Percentiles rank a stretch among this genome's conserved stretches.
Conservation (phyloP, 140 eudicot species). For the Oenanthe javanica region DNA sequence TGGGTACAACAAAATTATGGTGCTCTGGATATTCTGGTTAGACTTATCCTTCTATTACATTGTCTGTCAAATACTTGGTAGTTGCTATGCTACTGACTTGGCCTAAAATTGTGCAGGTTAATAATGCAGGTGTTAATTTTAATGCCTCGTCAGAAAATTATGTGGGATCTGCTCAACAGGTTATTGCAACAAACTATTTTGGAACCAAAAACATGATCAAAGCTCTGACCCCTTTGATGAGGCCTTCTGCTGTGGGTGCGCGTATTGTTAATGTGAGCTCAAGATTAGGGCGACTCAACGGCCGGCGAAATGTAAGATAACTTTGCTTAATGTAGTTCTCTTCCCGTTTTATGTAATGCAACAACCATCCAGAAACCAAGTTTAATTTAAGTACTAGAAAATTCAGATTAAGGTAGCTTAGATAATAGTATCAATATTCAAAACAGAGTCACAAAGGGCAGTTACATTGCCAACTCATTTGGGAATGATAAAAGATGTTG, state of each 20-base stretch:
- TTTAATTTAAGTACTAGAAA: background rate
- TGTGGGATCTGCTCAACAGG: constrained; percentile 53
- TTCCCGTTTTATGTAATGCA: background rate
- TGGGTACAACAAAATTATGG: constrained; percentile 70
- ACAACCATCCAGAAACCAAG: background rate
- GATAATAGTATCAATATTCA: background rate
- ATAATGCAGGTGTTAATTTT: constrained; percentile 83
- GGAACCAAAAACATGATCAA: constrained; percentile 74
- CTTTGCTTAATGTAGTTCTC: background rate
- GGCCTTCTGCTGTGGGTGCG: constrained; percentile 64
- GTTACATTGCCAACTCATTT: background rate
- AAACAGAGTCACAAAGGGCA: background rate
- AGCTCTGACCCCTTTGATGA: constrained; percentile 82
- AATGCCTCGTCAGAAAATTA: constrained; percentile 70
- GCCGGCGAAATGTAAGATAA: constrained; percentile 63
- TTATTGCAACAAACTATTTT: constrained; percentile 41
- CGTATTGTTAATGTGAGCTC: constrained; percentile 86
- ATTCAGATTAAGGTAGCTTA: background rate
- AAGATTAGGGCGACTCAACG: constrained; percentile 73
- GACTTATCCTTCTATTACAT: background rate
- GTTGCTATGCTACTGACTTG: background rate
- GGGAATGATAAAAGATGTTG: background rate
- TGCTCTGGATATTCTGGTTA: constrained; percentile 78
- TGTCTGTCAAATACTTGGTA: background rate
- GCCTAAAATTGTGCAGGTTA: constrained; percentile 38